A percentile compares a stretch with the other conserved stretches of the same genome.
These are phyloP conservation scores for Lactifluus volemus DNA, from an alignment of 768 basidiomycete species.

Conservation along the genomic window DNA sequence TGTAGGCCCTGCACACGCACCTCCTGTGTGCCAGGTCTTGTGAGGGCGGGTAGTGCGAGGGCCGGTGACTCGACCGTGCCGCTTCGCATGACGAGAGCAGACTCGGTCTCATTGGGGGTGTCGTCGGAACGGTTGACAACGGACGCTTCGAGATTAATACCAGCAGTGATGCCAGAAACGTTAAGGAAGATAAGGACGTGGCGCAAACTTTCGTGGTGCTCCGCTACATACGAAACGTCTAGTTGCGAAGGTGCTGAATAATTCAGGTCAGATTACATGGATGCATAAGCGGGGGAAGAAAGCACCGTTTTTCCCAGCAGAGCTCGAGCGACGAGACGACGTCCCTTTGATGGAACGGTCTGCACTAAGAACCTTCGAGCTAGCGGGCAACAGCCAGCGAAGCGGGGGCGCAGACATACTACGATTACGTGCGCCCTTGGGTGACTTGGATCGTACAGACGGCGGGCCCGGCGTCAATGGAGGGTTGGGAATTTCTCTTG, in stretches of 20 bases:
- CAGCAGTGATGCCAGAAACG: conserved; percentile 39
- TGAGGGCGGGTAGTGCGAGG: conserved; percentile 47
- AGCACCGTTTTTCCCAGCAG: conserved; percentile 24
- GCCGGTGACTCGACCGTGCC: conserved; percentile 47
- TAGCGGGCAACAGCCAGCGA: conserved; percentile 24
- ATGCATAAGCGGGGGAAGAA: background rate
- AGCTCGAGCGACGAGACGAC: conserved; percentile 23
- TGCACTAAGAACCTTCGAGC: conserved; percentile 19
- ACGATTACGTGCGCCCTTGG: conserved; percentile 25
- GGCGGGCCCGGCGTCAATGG: conserved; percentile 26
- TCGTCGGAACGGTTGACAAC: conserved; percentile 41
- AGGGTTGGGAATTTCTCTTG: conserved; percentile 29
- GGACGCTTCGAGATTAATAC: conserved; percentile 55
- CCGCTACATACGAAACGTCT: conserved; percentile 48
- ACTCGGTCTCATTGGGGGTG: background rate
- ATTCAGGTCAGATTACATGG: background rate
- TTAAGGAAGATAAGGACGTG: conserved; percentile 71
- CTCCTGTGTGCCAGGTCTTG: conserved; percentile 51
- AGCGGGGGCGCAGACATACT: conserved; percentile 31
- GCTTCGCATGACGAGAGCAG: conserved; percentile 49
- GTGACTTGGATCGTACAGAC: conserved; percentile 27
- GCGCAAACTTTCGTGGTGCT: conserved; percentile 81
- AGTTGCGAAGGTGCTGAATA: conserved; percentile 19
- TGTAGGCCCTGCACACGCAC: conserved; percentile 46
- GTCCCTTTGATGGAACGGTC: conserved; percentile 14